phyloP scores from a whole-genome alignment of 495 filamentous ascomycete genomes.

The Penicillium verhagenii region DNA sequence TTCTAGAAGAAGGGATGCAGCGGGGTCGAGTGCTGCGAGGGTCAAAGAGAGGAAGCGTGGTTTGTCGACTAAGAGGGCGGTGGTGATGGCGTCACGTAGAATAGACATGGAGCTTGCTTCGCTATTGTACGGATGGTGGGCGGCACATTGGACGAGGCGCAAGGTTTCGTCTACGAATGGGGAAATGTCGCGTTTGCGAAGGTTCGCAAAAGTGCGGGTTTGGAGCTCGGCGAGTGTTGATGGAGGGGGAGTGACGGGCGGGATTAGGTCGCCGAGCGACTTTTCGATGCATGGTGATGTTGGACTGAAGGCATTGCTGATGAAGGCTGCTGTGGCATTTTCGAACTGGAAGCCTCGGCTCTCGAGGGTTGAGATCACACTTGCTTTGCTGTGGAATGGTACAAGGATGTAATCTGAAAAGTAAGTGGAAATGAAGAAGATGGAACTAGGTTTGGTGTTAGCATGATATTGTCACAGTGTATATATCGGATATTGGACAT shows the following conservation, averaged over 20 bases:
- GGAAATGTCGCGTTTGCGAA: constrained; percentile 70
- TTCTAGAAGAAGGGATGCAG: constrained; percentile 75
- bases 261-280: constrained; percentile 30
- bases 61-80: constrained; percentile 57
- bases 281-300: constrained; percentile 28
- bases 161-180: constrained; percentile 68
- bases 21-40: constrained; percentile 78
- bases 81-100: constrained; percentile 43
- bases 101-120: constrained; percentile 48
- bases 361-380: constrained; percentile 75
- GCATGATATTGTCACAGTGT: neutral
- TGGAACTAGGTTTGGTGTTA: constrained; percentile 53
- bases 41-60: constrained; percentile 86
- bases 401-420: constrained; percentile 97
- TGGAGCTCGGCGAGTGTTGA: constrained; percentile 76
- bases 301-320: constrained; percentile 43
- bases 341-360: constrained; percentile 83
- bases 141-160: constrained; percentile 82
- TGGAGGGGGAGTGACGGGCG: constrained; percentile 74
- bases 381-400: constrained; percentile 65
- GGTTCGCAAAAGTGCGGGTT: constrained; percentile 71
- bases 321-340: constrained; percentile 65
- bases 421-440: constrained; percentile 98
- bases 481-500: neutral
- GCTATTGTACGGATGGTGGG: constrained; percentile 49